These are phyloP conservation scores for Termitomyces sp. DNA, from an alignment of 768 basidiomycete genomes.

Conservation along the genomic window DNA sequence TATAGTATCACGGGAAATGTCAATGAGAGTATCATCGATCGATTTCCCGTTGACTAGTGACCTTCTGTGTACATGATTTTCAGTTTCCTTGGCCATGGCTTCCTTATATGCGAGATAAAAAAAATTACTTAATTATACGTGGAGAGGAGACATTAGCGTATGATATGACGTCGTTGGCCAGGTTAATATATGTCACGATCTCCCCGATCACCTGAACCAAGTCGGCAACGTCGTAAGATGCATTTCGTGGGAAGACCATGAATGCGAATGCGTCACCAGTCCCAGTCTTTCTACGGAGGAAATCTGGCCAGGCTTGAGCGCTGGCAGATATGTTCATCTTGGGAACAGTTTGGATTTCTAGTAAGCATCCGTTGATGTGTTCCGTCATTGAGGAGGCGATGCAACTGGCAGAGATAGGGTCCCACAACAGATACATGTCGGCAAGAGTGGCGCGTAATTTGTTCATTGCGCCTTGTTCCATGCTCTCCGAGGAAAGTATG, in stretches of 20 bases:
- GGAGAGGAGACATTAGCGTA: too few relatives aligned
- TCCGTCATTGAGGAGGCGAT: slow-evolving; percentile 1
- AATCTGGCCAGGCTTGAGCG: slow-evolving; percentile 2
- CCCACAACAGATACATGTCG: not conserved
- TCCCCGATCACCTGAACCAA: not conserved
- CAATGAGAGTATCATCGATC: too few relatives aligned
- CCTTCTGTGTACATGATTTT: too few relatives aligned
- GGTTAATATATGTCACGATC: not conserved
- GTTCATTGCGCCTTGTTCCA: not conserved
- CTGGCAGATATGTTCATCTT: not conserved
- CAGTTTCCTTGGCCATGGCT: too few relatives aligned
- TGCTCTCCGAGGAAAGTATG: not conserved
- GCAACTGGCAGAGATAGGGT: not conserved
- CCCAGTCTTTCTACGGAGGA: not conserved
- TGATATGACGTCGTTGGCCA: slow-evolving; percentile 1
- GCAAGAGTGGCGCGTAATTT: not conserved
- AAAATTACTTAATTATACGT: too few relatives aligned
- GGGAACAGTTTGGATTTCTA: not conserved
- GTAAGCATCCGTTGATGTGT: too few relatives aligned
- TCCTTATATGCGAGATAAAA: too few relatives aligned
- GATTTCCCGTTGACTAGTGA: too few relatives aligned
- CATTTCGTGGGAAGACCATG: not conserved
- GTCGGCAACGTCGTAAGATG: not conserved
- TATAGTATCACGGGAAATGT: too few relatives aligned
- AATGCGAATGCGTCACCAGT: not conserved